Percentiles rank a stretch among this genome's conserved stretches.
Conservation (phyloP, 805 yeast genomes). For the Sporopachydermia quercuum region DNA sequence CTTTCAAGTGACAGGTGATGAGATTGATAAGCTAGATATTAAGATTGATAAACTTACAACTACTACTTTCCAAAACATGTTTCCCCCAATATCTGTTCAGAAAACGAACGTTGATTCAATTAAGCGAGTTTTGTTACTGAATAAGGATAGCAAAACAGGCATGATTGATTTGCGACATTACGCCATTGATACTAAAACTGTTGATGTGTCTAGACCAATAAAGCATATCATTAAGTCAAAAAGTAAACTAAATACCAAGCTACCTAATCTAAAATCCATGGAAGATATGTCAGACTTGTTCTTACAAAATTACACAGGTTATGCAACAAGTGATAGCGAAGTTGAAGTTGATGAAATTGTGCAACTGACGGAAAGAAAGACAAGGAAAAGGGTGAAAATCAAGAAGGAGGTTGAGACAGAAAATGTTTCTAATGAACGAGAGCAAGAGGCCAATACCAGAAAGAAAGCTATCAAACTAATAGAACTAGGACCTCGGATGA, state of each 20-base stretch:
- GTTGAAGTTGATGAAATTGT: slow-evolving; percentile 78
- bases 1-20: slow-evolving; percentile 28
- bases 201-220: slow-evolving; percentile 60
- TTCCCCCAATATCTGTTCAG: slow-evolving; percentile 89
- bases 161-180: slow-evolving; percentile 80
- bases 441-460: slow-evolving; percentile 14
- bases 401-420: slow-evolving; percentile 13
- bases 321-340: slow-evolving; percentile 80
- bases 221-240: slow-evolving; percentile 55
- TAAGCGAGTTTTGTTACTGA: slow-evolving; percentile 72
- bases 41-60: slow-evolving; percentile 57
- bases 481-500: slow-evolving; percentile 86
- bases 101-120: slow-evolving; percentile 58
- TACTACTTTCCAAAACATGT: slow-evolving; percentile 87
- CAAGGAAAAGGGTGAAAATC: slow-evolving; percentile 14
- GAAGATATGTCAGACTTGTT: slow-evolving; percentile 73
- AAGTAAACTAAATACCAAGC: slow-evolving; percentile 37
- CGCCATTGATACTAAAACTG: slow-evolving; percentile 72
- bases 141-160: slow-evolving; percentile 56
- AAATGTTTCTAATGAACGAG: slow-evolving; percentile 12
- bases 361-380: slow-evolving; percentile 11
- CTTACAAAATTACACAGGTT: slow-evolving; percentile 69
- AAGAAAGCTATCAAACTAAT: slow-evolving; percentile 85
- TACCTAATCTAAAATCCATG: slow-evolving; percentile 57
- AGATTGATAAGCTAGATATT: slow-evolving; percentile 9